Percentiles rank a stretch among this genome's conserved stretches.
Conservation (phyloP, 306 rosid genomes). For the Dryas alaskensis region DNA sequence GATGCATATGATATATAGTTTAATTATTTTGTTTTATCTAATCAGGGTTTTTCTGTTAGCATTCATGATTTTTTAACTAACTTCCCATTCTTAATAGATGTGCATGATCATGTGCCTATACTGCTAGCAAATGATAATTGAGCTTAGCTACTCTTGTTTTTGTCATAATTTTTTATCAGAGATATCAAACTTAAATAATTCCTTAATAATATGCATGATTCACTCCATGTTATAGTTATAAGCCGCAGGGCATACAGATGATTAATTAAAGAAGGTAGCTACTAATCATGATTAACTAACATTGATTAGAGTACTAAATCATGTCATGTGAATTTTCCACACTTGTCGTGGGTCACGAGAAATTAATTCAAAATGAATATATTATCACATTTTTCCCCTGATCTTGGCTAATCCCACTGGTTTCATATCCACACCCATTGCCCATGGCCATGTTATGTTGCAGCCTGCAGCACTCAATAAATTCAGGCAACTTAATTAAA, state of each 20-base stretch:
- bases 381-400: conserved; percentile 18
- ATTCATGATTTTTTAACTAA: not conserved
- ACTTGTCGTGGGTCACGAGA: conserved; percentile 12
- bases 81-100: not conserved
- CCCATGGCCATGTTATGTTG: not conserved
- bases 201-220: conserved; percentile 3
- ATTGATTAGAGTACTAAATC: not conserved
- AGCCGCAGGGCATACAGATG: not conserved
- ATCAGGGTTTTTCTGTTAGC: conserved; percentile 4
- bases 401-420: not conserved
- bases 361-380: not conserved
- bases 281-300: not conserved
- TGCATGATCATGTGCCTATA: conserved; percentile 14
- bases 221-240: conserved; percentile 18
- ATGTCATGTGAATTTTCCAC: conserved; percentile 13
- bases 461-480: not conserved
- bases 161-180: not conserved
- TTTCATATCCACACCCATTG: not conserved
- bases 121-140: conserved; percentile 5
- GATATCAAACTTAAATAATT: not conserved
- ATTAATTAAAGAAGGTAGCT: too few species aligned
- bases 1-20: not conserved
- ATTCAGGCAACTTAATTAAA: not conserved
- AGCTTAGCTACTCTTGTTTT: not conserved
- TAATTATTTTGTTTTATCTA: not conserved